A percentile compares a stretch with the other conserved stretches of the same genome.
Evolutionary conservation across 768 basidiomycete genomes (phyloP).

Genomic region (Suillus lakei): DNA sequence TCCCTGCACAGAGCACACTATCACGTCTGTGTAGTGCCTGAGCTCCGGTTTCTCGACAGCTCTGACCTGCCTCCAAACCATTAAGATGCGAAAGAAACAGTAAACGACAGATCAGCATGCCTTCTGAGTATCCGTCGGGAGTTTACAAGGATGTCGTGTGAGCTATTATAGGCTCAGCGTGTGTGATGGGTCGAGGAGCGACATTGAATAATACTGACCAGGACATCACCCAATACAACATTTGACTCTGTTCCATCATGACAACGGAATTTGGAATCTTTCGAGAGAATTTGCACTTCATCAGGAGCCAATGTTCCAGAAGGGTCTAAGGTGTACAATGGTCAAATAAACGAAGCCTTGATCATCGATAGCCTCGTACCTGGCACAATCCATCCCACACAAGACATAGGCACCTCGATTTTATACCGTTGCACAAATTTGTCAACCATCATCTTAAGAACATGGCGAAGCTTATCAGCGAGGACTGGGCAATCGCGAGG

Average conservation of each 20-base stretch:
- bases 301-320: slow-evolving; percentile 52
- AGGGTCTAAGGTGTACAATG: slow-evolving; percentile 46
- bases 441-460: slow-evolving; percentile 51
- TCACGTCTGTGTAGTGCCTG: slow-evolving; percentile 56
- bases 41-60: slow-evolving; percentile 59
- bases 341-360: background rate
- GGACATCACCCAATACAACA: slow-evolving; percentile 57
- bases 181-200: background rate
- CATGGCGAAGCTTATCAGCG: slow-evolving; percentile 54
- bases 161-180: slow-evolving; percentile 39
- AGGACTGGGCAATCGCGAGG: slow-evolving; percentile 55
- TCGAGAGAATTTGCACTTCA: slow-evolving; percentile 63
- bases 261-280: slow-evolving; percentile 44
- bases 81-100: background rate
- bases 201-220: slow-evolving; percentile 40
- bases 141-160: slow-evolving; percentile 70
- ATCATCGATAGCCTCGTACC: slow-evolving; percentile 35
- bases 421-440: slow-evolving; percentile 46
- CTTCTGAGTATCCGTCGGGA: slow-evolving; percentile 71
- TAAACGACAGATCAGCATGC: slow-evolving; percentile 34
- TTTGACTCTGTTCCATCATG: slow-evolving; percentile 51
- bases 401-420: slow-evolving; percentile 61
- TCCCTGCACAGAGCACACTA: slow-evolving; percentile 59
- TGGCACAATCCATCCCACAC: slow-evolving; percentile 65
- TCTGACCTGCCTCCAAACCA: slow-evolving; percentile 46